Base-by-base conservation (phyloP, 2,329 filamentous ascomycete species). In the Venturia carpophila region DNA sequence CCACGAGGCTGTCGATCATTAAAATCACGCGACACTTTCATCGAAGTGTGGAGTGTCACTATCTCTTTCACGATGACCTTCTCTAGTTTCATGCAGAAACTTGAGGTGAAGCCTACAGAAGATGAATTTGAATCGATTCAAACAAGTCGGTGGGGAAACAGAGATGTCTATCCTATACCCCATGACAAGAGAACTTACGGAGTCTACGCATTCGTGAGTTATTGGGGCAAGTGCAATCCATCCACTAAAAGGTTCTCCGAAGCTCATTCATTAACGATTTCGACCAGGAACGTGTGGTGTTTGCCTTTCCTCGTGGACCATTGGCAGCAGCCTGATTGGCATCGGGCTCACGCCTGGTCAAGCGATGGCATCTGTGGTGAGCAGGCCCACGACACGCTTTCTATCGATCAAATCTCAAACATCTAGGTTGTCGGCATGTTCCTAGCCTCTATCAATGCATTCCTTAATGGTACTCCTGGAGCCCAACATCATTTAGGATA, bases 71-170 rank as follows among this genome's bases (percentile, higher is more conserved):
- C 52, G 52, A 58, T 58, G 52, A 63, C 41, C 15, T 39, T 63
- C 21, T 49, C 42, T 19, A 34, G 34, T 7, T 37, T 68, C 30
- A 62, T 67, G 34, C 67, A 65, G 60, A 66, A 56, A 21, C 63
- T 69, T 49, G 67, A 68, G 60, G 68, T 68, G n/a, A 67, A 64
- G 60, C 68, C 67, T 19, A 68, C 64, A 17, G 67, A 68, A 27
- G 68, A 68, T 62, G 68, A 68, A 55, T 69, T 68, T 45, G 67
- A 69, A 24, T 49, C 65, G 6, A 68, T 68, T 34, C 60, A 67
- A 43, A 68, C 68, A 19, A 69, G 65, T 66, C 58, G 66, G 34
- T 69, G 68, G 68, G 67, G 68, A 10, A 69, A 69, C 63, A 66
- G 64, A 45, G 67, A 69, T 55, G 66, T 68, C 11, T 69, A 68